phyloP scores from a whole-genome alignment of 2,329 filamentous ascomycete species.

The Chrysosporium keratinophilum region DNA sequence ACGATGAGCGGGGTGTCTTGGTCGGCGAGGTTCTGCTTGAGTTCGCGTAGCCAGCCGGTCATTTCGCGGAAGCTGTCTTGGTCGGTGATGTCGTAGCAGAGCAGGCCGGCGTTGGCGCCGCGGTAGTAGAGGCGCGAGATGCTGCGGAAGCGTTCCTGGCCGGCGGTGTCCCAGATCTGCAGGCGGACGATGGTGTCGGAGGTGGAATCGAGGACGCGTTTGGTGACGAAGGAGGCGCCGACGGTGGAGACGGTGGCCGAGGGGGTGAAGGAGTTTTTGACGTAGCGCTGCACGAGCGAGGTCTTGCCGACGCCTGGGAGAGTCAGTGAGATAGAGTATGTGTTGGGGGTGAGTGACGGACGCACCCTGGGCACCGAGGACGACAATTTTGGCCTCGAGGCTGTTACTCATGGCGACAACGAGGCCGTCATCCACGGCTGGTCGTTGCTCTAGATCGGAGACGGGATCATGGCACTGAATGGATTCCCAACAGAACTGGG shows the following conservation, averaged over 20 bases:
- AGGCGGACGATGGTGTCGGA: constrained; percentile 79
- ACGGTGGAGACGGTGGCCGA: constrained; percentile 52
- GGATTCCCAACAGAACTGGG: too few relatives aligned
- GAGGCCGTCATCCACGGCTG: neutral
- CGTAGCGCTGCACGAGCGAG: constrained; percentile 42
- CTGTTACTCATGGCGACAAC: constrained; percentile 37
- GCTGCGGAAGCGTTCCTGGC: constrained; percentile 87
- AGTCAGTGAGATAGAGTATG: neutral
- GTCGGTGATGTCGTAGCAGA: constrained; percentile 91
- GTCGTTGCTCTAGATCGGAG: too few relatives aligned
- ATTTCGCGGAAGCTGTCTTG: constrained; percentile 79
- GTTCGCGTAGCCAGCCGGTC: constrained; percentile 79
- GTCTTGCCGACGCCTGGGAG: constrained; percentile 43
- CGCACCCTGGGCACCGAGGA: constrained; percentile 42
- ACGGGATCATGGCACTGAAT: too few relatives aligned
- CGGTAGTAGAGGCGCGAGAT: constrained; percentile 95
- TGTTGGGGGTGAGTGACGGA: constrained; percentile 1
- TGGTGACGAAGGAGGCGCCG: constrained; percentile 68
- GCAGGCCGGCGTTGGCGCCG: constrained; percentile 82
- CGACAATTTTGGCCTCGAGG: constrained; percentile 45
- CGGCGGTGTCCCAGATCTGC: constrained; percentile 94
- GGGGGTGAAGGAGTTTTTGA: constrained; percentile 37
- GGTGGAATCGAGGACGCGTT: constrained; percentile 70
- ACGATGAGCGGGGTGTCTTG: constrained; percentile 63
- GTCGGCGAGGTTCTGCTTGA: constrained; percentile 63